Base-by-base conservation (phyloP, 441 rosid genomes). In the Gossypium aridum region DNA sequence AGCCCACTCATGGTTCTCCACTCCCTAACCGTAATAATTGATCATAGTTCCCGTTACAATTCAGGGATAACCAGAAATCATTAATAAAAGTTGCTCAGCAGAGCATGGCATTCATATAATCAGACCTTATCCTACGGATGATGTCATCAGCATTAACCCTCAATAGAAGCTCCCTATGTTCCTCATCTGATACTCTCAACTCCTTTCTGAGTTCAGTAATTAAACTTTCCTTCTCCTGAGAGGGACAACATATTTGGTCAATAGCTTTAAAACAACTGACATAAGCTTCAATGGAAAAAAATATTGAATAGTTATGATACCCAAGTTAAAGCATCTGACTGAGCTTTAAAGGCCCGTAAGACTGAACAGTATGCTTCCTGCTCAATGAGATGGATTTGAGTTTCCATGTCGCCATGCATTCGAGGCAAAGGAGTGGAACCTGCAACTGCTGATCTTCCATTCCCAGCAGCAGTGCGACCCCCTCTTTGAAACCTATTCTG, bases 271-370 rank as follows among this genome's bases (percentile, higher is more conserved):
- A 80, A 59, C n/a, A 61, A 51, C 19, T 53, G 53, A 51, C 37
- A 43, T 51, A 26, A 64, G 53, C 60, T 51, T 26, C 26, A 20
- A 57, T 61, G 57, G 17, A 34, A 51, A 17, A 55, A 26, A 70
- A 14, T 8, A 70, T 20, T 14, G 26, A 68, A 37, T 20, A 45
- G 53, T 12, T 7, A 37, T 2, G 0, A 22, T 92, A 96, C 99
- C 98, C 98, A 96, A 75, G 98, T 85, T 72, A 96, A 87, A 78
- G 97, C 98, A 85, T 96, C 98, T 28, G 99, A 97, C 76, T 92
- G 99, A 78, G 98, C 99, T 89, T 90, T 92, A 84, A 97, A 97
- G 37, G 99, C 99, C 70, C 98, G 92, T 67, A 97, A 86, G 61
- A 97, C 91, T 2, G 98, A 87, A 79, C 88, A 80, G 77, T 97